Conservation (phyloP, 164 flowering plant genomes). For the Nymphaea thermarum region DNA sequence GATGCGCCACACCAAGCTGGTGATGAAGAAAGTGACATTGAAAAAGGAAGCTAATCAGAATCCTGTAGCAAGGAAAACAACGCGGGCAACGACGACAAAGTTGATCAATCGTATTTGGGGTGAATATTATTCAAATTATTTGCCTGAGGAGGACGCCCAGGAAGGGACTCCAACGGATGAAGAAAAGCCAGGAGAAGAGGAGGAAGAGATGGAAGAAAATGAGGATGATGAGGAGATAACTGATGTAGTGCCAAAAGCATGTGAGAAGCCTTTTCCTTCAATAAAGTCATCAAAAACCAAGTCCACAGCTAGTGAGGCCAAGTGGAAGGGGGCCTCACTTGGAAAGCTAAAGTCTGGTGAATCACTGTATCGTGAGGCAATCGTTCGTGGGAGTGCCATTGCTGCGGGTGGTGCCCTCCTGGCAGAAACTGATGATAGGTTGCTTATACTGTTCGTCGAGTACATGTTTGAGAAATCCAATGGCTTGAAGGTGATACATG, state of each 20-base stretch:
- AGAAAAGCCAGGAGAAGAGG: slow-evolving; percentile 37
- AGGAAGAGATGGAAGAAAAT: slow-evolving; percentile 24
- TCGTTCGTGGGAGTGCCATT: slow-evolving; percentile 39
- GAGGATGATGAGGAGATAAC: slow-evolving; percentile 32
- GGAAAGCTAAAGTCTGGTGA: slow-evolving; percentile 41
- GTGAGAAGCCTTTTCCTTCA: slow-evolving; percentile 5
- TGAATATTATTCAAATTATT: slow-evolving; percentile 68
- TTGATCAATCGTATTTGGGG: slow-evolving; percentile 83
- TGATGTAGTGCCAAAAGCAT: background rate
- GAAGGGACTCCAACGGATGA: slow-evolving; percentile 14
- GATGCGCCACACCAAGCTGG: slow-evolving; percentile 71
- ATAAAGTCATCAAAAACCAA: slow-evolving; percentile 14
- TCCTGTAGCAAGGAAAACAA: slow-evolving; percentile 67
- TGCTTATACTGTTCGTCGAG: slow-evolving; percentile 56
- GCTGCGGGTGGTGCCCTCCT: slow-evolving; percentile 48
- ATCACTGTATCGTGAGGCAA: slow-evolving; percentile 43
- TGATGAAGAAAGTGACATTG: slow-evolving; percentile 32
- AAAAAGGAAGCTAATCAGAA: slow-evolving; percentile 43
- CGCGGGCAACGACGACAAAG: slow-evolving; percentile 79
- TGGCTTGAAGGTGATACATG: slow-evolving; percentile 66
- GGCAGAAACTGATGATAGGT: slow-evolving; percentile 37
- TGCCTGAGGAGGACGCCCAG: slow-evolving; percentile 43
- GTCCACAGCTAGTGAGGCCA: slow-evolving; percentile 16
- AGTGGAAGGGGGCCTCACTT: slow-evolving; percentile 56
- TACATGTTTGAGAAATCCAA: slow-evolving; percentile 62